These are phyloP conservation scores for Rachicladosporium sp. DNA, from an alignment of 2,329 filamentous ascomycete genomes.

Conservation along the genomic window DNA sequence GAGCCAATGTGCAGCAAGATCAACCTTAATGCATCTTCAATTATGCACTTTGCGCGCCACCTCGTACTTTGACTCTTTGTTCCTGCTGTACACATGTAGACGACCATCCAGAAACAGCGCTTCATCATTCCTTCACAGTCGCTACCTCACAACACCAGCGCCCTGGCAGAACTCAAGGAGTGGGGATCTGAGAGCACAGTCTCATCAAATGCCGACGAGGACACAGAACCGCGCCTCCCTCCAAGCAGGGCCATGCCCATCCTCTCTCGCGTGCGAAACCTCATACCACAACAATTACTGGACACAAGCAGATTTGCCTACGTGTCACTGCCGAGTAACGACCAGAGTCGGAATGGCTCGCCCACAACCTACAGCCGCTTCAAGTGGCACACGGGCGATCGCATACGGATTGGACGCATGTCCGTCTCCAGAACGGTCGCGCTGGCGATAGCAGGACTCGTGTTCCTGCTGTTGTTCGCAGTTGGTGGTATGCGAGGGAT, in stretches of 20 bases:
- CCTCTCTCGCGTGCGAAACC: constrained; percentile 24
- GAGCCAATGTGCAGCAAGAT: too few species aligned
- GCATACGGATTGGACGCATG: constrained; percentile 20
- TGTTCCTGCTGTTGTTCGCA: constrained; percentile 30
- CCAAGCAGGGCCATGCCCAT: constrained; percentile 12
- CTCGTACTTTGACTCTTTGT: too few species aligned
- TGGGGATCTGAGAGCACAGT: constrained; percentile 6
- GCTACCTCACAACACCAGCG: not conserved
- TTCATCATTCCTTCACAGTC: not conserved
- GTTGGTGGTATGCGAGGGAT: constrained; percentile 27
- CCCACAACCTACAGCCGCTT: constrained; percentile 2
- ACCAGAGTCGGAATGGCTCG: constrained; percentile 5
- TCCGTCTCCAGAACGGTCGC: constrained; percentile 31
- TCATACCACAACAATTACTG: constrained; percentile 35
- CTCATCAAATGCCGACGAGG: constrained; percentile 9
- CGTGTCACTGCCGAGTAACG: constrained; percentile 29
- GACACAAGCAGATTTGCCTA: constrained; percentile 31
- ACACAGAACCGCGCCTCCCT: constrained; percentile 5
- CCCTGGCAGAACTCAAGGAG: constrained; percentile 8
- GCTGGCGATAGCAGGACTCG: constrained; percentile 25
- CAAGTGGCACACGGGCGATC: constrained; percentile 3
- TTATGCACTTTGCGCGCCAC: too few species aligned
- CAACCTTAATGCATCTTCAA: too few species aligned
- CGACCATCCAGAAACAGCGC: not conserved
- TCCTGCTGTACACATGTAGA: too few species aligned